Evolutionary conservation across 352 stramenopile species (phyloP).

Genomic region (Pythium scleroteichum): DNA sequence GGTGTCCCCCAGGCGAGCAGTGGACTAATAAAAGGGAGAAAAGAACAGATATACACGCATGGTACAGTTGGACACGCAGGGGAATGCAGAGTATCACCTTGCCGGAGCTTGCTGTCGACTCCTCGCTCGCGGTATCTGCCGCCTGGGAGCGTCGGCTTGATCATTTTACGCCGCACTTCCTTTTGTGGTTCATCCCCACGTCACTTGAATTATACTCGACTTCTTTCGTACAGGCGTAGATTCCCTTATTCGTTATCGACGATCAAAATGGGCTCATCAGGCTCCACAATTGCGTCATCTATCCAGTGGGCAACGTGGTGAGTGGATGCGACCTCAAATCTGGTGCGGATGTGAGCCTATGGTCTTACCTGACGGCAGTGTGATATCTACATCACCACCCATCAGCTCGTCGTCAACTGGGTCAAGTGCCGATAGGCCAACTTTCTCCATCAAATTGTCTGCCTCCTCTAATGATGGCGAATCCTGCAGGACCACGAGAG

Average conservation of each 20-base stretch:
- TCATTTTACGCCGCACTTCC: not conserved
- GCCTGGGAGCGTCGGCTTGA: conserved; percentile 9
- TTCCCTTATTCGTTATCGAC: conserved; percentile 7
- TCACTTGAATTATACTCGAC: conserved; percentile 26
- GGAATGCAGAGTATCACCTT: conserved; percentile 22
- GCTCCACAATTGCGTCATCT: conserved; percentile 22
- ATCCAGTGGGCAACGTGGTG: not conserved
- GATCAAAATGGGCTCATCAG: conserved; percentile 23
- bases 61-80: conserved; percentile 20
- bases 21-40: conserved; percentile 21
- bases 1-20: conserved; percentile 19
- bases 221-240: conserved; percentile 15
- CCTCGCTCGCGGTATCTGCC: not conserved
- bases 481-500: no score
- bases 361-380: conserved; percentile 15
- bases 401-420: conserved; percentile 31
- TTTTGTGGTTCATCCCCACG: conserved; percentile 30
- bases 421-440: conserved; percentile 24
- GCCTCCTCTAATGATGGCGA: conserved; percentile 23
- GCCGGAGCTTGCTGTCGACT: conserved; percentile 1
- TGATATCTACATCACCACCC: conserved; percentile 23
- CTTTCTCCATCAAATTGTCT: conserved; percentile 30
- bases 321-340: not conserved
- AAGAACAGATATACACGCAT: conserved; percentile 17
- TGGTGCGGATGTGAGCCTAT: not conserved